Conservation (phyloP, 805 yeast species). For the Zygoascus bituminiphila region DNA sequence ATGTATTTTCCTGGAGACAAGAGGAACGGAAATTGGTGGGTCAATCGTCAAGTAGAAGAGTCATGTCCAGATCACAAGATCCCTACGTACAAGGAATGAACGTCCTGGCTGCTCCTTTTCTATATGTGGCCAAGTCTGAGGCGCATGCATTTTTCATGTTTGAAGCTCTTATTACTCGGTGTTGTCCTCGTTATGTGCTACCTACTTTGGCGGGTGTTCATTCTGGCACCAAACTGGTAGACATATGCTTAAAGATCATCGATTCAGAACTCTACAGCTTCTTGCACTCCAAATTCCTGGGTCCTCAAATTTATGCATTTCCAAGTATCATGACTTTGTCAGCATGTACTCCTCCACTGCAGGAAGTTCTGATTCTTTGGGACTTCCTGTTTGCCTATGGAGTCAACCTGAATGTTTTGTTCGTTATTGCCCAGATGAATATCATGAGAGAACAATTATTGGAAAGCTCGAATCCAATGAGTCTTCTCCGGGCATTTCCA, state of each 20-base stretch:
- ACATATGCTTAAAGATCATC: constrained; percentile 56
- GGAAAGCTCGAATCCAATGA: constrained; percentile 59
- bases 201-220: constrained; percentile 77
- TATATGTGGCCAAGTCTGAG: constrained; percentile 68
- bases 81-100: constrained; percentile 90
- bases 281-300: constrained; percentile 55
- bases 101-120: constrained; percentile 74
- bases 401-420: constrained; percentile 74
- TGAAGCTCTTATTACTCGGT: constrained; percentile 48
- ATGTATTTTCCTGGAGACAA: constrained; percentile 52
- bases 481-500: constrained; percentile 64
- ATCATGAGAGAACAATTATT: constrained; percentile 58
- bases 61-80: constrained; percentile 18
- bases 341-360: constrained; percentile 81
- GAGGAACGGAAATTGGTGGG: not conserved
- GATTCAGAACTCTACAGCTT: constrained; percentile 62
- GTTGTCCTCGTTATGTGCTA: constrained; percentile 70
- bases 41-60: not conserved
- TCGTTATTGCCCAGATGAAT: constrained; percentile 75
- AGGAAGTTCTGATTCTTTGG: constrained; percentile 73
- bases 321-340: constrained; percentile 63
- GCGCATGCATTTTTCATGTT: constrained; percentile 77
- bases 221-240: constrained; percentile 58
- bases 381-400: constrained; percentile 90
- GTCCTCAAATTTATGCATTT: constrained; percentile 82